Evolutionary conservation across 768 basidiomycete genomes (phyloP), one percentile per base, ranked within the genome.

Genomic region (Hericium erinaceus): DNA sequence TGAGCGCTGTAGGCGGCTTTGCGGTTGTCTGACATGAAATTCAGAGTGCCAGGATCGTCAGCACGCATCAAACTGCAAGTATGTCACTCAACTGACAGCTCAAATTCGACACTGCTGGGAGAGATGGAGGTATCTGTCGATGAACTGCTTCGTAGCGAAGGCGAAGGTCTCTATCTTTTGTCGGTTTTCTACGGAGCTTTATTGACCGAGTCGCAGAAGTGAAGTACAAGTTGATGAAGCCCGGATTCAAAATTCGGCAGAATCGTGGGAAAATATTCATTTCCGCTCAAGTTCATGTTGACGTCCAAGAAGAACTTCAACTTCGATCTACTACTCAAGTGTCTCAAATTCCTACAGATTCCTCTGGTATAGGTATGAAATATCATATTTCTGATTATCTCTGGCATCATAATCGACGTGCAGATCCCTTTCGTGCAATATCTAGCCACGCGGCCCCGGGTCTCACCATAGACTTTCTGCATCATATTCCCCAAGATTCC

Each of bases 1-100:
- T 95, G 0, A 41, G n/a, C 40, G 4, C n/a, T 3, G 3, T n/a
- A 10, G 40, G 40, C 8, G 13, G 13, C 3, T 41, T 12, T 41
- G 40, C 40, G n/a, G n/a, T n/a, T 41, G 4, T 16, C 41, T 44
- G 15, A 44, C 41, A 1, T 44, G 16, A 6, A 44, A 16, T 18
- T 12, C 15, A 44, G 41, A 44, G 41, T 44, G 18, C 41, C 41
- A 44, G 18, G 41, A 5, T 15, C 18, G 11, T 44, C 41, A 44
- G 15, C 41, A 44, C 16, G 16, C 15, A 44, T 44, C 41, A 15
- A n/a, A 41, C 40, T 41, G n/a, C 40, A 41, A 44, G 41, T 44
- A 18, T 44, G 7, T 18, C 41, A 44, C 18, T 44, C 16, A 16
- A 6, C 41, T 1, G 18, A 15, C 6, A 16, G 6, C 41, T 44